Evolutionary conservation across 1,284 basidiomycete genomes (phyloP), one percentile per base, ranked within the genome.

Genomic region (Melampsora occidentalis): DNA sequence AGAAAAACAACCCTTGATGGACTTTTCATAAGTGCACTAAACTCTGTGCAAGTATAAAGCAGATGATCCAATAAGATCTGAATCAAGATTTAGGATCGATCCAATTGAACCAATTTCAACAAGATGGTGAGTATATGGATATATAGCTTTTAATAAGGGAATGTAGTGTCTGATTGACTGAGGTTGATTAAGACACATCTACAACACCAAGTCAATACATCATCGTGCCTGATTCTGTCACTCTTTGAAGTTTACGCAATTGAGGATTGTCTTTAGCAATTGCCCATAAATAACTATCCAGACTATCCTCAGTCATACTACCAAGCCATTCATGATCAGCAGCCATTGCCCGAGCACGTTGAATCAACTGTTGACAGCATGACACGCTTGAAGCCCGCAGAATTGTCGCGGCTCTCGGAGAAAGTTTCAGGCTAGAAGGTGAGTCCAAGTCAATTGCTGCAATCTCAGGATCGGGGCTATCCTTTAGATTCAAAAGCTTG

Each of bases 331-430:
- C 53, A 9, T 59, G 22, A 59, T 59, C 28, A 59, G 25, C 28
- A 25, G 53, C 53, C 28, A 59, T 25, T n/a, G 10, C 22, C 10
- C 28, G 53, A 59, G 53, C 53, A 25, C 62, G 33, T 35, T 66
- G 42, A 62, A 72, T 66, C 2, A 72, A 35, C 31, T 49, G 64
- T 42, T 72, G 46, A 25, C 63, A 66, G 64, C 71, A 72, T 6
- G 71, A 63, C 51, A 72, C 48, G 49, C 71, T 72, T 22, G 71
- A 49, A n/a, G 71, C 71, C 31, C 71, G 46, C 16, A 72, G 51
- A 22, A 66, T 72, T 66, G 71, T 72, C 22, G 71, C 61, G 31
- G 71, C 62, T 18, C 71, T 51, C 22, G 63, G 35, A 12, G 71
- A 72, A 66, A 72, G 25, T 62, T 64, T 66, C 10, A 66, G 28